Conservation (phyloP, 2,329 filamentous ascomycete species). For the Gnomoniopsis smithogilvyi region DNA sequence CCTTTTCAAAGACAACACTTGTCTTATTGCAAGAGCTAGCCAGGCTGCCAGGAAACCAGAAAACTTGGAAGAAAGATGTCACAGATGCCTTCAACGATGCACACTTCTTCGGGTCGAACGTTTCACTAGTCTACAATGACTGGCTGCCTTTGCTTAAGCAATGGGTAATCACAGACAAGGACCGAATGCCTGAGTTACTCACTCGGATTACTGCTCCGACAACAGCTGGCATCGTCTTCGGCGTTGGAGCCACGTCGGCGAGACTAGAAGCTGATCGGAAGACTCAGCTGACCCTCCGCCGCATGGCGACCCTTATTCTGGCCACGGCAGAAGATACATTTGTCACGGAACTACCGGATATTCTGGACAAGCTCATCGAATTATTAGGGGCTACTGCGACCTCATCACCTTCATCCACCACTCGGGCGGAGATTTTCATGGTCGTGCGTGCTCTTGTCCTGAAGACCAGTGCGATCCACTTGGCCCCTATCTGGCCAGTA, state of each 20-base stretch:
- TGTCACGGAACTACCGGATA: conserved; percentile 66
- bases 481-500: conserved; percentile 85
- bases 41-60: conserved; percentile 75
- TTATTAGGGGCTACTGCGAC: conserved; percentile 78
- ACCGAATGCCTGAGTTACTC: conserved; percentile 78
- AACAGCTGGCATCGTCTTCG: conserved; percentile 94
- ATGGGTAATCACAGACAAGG: conserved; percentile 84
- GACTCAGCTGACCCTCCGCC: conserved; percentile 83
- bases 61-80: conserved; percentile 90
- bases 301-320: conserved; percentile 76
- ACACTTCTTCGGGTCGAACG: conserved; percentile 73
- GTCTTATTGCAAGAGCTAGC: conserved; percentile 73
- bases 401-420: conserved; percentile 88
- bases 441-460: conserved; percentile 79
- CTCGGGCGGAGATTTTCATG: conserved; percentile 86
- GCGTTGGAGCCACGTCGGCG: conserved; percentile 92
- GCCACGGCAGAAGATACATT: conserved; percentile 77
- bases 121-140: conserved; percentile 62
- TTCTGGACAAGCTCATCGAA: conserved; percentile 84
- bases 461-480: conserved; percentile 72
- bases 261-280: conserved; percentile 92
- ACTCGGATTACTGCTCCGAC: conserved; percentile 78
- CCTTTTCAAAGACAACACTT: conserved; percentile 69
- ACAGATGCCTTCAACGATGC: conserved; percentile 88
- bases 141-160: conserved; percentile 85